Conservation (phyloP, 2,329 filamentous ascomycete species). For the Blastomyces percursus region DNA sequence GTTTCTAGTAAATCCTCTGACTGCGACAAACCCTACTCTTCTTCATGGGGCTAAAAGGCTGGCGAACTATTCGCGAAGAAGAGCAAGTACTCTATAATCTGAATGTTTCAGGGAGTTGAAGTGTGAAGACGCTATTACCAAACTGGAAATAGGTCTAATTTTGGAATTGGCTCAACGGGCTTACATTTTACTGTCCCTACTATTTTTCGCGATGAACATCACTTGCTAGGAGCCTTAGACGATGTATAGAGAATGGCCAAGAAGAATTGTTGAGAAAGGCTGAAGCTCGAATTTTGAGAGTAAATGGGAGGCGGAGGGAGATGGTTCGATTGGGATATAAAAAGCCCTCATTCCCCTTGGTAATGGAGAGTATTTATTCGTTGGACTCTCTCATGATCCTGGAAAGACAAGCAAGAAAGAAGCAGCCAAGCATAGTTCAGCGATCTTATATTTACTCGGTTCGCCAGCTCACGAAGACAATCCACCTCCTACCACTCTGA, state of each 20-base stretch:
- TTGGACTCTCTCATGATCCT: not conserved
- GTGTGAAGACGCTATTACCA: not conserved
- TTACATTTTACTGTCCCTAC: not conserved
- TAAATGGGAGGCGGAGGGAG: not conserved
- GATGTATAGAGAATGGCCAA: not conserved
- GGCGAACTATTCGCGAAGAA: not conserved
- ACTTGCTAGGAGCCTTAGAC: not conserved
- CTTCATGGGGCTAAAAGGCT: not conserved
- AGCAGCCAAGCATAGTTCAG: not conserved
- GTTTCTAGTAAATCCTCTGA: not conserved
- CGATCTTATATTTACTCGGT: not conserved
- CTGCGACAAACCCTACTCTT: not conserved
- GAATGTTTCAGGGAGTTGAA: not conserved
- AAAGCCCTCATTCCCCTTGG: not conserved
- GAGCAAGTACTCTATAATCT: not conserved
- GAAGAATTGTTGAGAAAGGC: not conserved
- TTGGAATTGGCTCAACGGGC: not conserved
- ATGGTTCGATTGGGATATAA: not conserved
- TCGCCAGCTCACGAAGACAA: not conserved
- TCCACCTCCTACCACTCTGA: not conserved
- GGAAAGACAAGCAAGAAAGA: not conserved
- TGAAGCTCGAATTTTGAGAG: not conserved
- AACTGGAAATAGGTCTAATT: constrained; percentile 3
- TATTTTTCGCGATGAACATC: not conserved
- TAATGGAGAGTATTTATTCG: not conserved